phyloP scores from a whole-genome alignment of 352 stramenopile species.

The Phytophthora hybrid region DNA sequence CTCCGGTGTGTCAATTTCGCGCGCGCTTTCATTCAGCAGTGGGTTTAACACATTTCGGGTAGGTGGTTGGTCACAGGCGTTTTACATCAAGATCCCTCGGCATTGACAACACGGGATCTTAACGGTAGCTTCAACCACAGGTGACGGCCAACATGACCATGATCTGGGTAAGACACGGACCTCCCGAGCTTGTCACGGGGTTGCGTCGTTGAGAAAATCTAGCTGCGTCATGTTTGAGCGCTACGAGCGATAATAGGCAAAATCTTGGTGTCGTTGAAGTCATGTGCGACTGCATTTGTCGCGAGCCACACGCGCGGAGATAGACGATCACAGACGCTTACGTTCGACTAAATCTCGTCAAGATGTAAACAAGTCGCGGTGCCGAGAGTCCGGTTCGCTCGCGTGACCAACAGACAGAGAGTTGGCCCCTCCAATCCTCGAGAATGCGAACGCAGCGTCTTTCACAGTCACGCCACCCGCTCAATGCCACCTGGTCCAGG shows the following conservation, averaged over 20 bases:
- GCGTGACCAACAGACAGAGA: slow-evolving; percentile 16
- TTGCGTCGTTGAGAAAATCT: slow-evolving; percentile 18
- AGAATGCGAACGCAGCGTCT: slow-evolving; percentile 23
- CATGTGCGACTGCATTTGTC: not conserved
- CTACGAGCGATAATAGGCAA: slow-evolving; percentile 4
- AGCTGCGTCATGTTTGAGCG: slow-evolving; percentile 7
- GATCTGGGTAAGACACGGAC: not conserved
- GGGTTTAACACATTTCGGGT: not conserved
- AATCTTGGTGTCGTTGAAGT: slow-evolving; percentile 6
- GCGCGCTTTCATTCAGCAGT: not conserved
- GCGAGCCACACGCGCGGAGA: slow-evolving; percentile 16
- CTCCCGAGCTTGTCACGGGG: slow-evolving; percentile 7
- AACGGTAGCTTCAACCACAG: not conserved
- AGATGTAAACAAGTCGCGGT: slow-evolving; percentile 26
- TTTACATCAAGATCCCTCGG: not conserved
- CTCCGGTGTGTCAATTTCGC: not conserved
- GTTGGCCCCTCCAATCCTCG: slow-evolving; percentile 26
- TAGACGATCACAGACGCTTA: slow-evolving; percentile 21
- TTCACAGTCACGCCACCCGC: slow-evolving; percentile 34
- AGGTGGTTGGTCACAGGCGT: not conserved
- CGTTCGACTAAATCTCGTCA: slow-evolving; percentile 19
- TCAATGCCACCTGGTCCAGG: slow-evolving; percentile 20
- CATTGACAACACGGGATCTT: not conserved
- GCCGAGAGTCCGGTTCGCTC: slow-evolving; percentile 10
- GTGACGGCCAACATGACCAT: not conserved